A percentile compares a stretch with the other conserved stretches of the same genome.
These are phyloP conservation scores for Dactylellina leptospora DNA, from an alignment of 2,329 filamentous ascomycete species.

Conservation along the genomic window DNA sequence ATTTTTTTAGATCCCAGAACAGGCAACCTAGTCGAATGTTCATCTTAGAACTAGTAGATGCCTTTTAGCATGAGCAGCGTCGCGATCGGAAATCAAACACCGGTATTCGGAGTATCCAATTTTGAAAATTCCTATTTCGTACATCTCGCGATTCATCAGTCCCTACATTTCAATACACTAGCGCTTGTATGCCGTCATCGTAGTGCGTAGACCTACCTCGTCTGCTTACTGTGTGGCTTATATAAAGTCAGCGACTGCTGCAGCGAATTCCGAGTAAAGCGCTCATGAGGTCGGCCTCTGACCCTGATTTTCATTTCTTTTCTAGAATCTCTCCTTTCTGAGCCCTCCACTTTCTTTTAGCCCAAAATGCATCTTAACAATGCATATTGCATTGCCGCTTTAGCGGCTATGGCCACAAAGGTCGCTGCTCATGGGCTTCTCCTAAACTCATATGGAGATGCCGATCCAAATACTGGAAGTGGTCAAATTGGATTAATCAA, in stretches of 20 bases:
- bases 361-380: background rate
- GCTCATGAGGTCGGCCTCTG: background rate
- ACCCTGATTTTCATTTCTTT: background rate
- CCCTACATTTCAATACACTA: background rate
- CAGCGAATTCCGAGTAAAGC: no score
- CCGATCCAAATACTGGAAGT: background rate
- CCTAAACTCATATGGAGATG: background rate
- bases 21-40: no score
- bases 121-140: background rate
- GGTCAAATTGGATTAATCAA: background rate
- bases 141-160: background rate
- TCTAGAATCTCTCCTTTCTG: background rate
- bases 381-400: background rate
- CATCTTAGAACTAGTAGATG: no score
- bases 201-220: background rate
- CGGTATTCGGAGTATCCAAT: background rate
- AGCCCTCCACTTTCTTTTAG: background rate
- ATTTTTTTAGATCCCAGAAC: no score
- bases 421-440: background rate
- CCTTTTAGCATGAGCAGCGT: no score
- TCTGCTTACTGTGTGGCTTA: background rate
- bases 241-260: no score
- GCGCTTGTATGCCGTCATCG: background rate
- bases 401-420: background rate
- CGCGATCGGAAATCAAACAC: no score